Evolutionary conservation across 176 grass and related monocot species (phyloP).

Genomic region (Musa itinerans): DNA sequence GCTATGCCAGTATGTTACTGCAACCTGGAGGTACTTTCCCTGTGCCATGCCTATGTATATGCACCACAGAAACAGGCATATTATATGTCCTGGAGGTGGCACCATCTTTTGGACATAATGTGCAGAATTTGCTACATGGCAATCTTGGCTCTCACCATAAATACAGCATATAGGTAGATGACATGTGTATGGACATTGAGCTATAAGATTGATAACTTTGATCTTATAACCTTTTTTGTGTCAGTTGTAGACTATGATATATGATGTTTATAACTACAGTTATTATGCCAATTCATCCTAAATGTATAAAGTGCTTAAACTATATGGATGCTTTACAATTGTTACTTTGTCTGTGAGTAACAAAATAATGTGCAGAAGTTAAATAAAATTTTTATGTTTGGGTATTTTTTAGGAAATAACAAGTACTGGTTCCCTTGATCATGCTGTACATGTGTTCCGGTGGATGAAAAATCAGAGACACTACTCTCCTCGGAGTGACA

Average conservation of each 20-base stretch:
- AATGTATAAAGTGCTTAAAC: not conserved
- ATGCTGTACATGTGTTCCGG: slow-evolving; percentile 67
- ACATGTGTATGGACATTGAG: not conserved
- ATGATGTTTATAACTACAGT: too few species aligned
- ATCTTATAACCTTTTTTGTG: not conserved
- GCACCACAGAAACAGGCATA: not conserved
- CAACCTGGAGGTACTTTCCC: not conserved
- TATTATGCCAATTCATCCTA: not conserved
- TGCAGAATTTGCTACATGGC: not conserved
- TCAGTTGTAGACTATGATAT: too few species aligned
- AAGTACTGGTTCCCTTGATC: slow-evolving; percentile 45
- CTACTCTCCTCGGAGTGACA: slow-evolving; percentile 61
- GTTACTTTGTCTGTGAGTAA: not conserved
- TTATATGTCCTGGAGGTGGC: not conserved
- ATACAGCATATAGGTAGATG: not conserved
- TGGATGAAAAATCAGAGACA: slow-evolving; percentile 97
- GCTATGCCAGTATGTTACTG: not conserved
- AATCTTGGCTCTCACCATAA: not conserved
- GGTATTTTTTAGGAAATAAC: slow-evolving; percentile 62
- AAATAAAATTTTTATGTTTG: not conserved
- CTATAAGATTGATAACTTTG: not conserved
- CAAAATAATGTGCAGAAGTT: not conserved
- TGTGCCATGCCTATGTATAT: not conserved
- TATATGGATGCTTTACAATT: not conserved
- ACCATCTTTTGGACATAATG: not conserved